Percentiles rank a stretch among this genome's conserved stretches.
These are phyloP conservation scores for Ricinus communis DNA, from an alignment of 345 rosid species.

Conservation along the genomic window DNA sequence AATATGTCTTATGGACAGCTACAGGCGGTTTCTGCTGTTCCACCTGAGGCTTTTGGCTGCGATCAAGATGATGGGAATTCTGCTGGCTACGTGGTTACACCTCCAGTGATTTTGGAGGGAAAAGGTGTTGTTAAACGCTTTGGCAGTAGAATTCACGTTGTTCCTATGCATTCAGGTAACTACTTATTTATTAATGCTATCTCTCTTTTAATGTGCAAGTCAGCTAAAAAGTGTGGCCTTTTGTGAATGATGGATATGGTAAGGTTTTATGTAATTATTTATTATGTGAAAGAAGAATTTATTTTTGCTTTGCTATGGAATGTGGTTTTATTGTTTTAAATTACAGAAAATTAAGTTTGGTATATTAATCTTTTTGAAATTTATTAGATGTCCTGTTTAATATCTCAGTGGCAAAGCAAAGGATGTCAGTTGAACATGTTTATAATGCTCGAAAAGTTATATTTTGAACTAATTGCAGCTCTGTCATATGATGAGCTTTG, in stretches of 20 bases:
- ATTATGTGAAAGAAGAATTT: not conserved
- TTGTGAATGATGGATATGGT: not conserved
- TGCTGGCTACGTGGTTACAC: slow-evolving; percentile 56
- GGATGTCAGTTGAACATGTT: not conserved
- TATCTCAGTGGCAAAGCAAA: not conserved
- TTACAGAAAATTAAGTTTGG: not conserved
- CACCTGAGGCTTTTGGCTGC: slow-evolving; percentile 45
- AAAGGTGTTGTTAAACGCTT: slow-evolving; percentile 78
- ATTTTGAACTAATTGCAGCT: not conserved
- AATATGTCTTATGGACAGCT: slow-evolving; percentile 66
- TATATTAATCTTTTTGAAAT: slow-evolving; percentile 7
- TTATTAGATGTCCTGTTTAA: not conserved
- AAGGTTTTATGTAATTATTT: slow-evolving; percentile 7
- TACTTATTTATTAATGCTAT: not conserved
- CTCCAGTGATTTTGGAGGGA: slow-evolving; percentile 84
- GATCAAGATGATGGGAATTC: slow-evolving; percentile 53
- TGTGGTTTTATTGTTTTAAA: not conserved
- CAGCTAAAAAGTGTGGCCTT: not conserved
- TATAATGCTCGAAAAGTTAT: no score
- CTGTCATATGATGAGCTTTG: not conserved
- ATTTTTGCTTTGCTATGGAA: not conserved
- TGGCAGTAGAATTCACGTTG: slow-evolving; percentile 63
- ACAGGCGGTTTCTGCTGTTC: slow-evolving; percentile 75
- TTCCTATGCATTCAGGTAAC: slow-evolving; percentile 95
- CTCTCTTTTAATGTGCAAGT: not conserved